Conservation (phyloP, 352 stramenopile genomes). For the Thalassiosira ordinaria region DNA sequence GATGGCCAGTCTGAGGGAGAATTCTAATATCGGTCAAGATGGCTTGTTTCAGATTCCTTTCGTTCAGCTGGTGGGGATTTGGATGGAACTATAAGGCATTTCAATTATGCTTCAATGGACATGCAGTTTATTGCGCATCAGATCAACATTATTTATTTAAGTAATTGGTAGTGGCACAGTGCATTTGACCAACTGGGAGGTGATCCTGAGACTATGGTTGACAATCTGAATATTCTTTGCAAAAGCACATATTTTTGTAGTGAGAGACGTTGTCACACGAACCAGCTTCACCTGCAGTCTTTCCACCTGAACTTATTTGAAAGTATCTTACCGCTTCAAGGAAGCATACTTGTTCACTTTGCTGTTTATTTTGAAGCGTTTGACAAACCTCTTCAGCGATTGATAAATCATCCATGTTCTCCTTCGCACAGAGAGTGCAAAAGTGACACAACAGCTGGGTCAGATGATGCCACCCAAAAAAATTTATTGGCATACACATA, state of each 20-base stretch:
- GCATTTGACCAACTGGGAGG: too few relatives aligned
- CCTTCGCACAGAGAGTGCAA: slow-evolving; percentile 40
- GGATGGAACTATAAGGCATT: too few relatives aligned
- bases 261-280: slow-evolving; percentile 27
- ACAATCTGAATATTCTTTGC: too few relatives aligned
- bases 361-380: slow-evolving; percentile 10
- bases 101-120: not conserved
- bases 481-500: too few relatives aligned
- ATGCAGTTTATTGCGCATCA: not conserved
- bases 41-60: too few relatives aligned
- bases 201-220: too few relatives aligned
- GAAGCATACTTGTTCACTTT: slow-evolving; percentile 23
- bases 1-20: slow-evolving; percentile 23
- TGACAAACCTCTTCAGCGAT: slow-evolving; percentile 29
- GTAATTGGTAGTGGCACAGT: too few relatives aligned
- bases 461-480: too few relatives aligned
- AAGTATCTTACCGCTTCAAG: slow-evolving; percentile 13
- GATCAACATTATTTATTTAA: too few relatives aligned
- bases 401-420: slow-evolving; percentile 44
- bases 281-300: slow-evolving; percentile 14
- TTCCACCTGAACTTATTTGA: slow-evolving; percentile 13
- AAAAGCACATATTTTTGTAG: slow-evolving; percentile 20
- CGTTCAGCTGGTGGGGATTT: too few relatives aligned
- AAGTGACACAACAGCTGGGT: too few relatives aligned
- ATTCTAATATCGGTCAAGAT: slow-evolving; percentile 3